Evolutionary conservation across 805 yeast species (phyloP), one percentile per base, ranked within the genome.

Genomic region (Yarrowia alimentaria): DNA sequence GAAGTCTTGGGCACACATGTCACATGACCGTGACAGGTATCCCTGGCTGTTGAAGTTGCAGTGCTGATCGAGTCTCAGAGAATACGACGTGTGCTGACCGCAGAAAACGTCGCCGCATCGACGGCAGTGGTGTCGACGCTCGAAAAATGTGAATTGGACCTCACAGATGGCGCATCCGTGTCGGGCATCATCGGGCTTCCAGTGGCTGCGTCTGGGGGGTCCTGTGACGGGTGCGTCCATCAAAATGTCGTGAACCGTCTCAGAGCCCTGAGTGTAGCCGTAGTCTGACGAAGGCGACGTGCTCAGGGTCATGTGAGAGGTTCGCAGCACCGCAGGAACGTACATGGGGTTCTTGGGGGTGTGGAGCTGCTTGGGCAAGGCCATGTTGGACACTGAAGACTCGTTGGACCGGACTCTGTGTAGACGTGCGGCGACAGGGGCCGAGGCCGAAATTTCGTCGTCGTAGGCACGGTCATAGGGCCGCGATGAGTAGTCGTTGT

Each of bases 291-390:
- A 54, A 35, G 61, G 54, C 7, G 64, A 56, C 1, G 57, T 54
- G 30, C 60, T 53, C 57, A 64, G 64, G n/a, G 61, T 52, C 48
- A 55, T 55, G 55, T 59, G 58, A 35, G 56, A 56, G 32, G 75
- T 74, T 57, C 86, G 75, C 48, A 90, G 71, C 9, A 90, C 98
- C 0, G 96, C 96, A 0, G 98, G 98, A 0, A 85, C 74, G 61
- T 88, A 90, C 70, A 90, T 70, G 8, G 97, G 96, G 60, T 86
- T 83, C 64, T 88, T 78, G 56, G 88, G 90, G 38, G 83, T 83
- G 53, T 80, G 79, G 55, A 89, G 79, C 60, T 88, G 94, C 62
- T 81, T 83, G 17, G 83, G 64, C 10, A 66, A 68, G 16, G 57
- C 55, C 18, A 52, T 50, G 20, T 51, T 22, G 25, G 56, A 45